phyloP scores from a whole-genome alignment of 345 rosid genomes.

The Trapa bicornis region DNA sequence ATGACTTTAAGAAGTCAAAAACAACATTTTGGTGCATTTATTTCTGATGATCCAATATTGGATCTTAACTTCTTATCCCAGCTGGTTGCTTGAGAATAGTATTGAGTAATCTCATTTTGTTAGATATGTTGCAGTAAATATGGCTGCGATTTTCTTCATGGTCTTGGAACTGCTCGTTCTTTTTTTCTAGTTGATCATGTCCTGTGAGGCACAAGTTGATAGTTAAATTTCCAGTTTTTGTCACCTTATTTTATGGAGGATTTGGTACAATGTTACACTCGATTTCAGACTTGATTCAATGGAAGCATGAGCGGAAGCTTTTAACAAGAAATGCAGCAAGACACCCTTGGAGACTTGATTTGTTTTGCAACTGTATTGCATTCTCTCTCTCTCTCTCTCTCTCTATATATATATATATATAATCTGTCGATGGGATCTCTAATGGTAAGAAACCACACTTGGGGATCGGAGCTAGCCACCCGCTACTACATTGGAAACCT shows the following conservation, averaged over 20 bases:
- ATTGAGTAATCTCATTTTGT: slow-evolving; percentile 13
- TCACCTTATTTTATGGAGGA: no score
- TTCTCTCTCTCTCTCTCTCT: background rate
- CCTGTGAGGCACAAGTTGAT: no score
- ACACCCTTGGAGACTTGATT: no score
- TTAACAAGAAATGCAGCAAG: no score
- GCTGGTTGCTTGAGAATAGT: slow-evolving; percentile 2
- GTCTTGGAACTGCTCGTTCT: no score
- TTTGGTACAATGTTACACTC: no score
- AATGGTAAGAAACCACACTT: background rate
- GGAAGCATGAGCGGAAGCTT: no score
- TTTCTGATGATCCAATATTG: background rate
- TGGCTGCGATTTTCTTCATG: slow-evolving; percentile 45
- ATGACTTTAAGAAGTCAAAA: background rate
- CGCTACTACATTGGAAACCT: background rate
- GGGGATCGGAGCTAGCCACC: background rate
- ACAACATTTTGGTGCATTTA: background rate
- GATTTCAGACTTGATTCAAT: no score
- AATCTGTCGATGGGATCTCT: background rate
- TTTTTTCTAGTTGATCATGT: no score
- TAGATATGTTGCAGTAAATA: slow-evolving; percentile 94
- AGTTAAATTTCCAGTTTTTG: no score
- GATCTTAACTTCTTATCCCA: background rate
- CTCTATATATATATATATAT: background rate
- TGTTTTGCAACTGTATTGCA: no score